Conservation (phyloP, 2,329 filamentous ascomycete species). For the Trichoderma aggressivum region DNA sequence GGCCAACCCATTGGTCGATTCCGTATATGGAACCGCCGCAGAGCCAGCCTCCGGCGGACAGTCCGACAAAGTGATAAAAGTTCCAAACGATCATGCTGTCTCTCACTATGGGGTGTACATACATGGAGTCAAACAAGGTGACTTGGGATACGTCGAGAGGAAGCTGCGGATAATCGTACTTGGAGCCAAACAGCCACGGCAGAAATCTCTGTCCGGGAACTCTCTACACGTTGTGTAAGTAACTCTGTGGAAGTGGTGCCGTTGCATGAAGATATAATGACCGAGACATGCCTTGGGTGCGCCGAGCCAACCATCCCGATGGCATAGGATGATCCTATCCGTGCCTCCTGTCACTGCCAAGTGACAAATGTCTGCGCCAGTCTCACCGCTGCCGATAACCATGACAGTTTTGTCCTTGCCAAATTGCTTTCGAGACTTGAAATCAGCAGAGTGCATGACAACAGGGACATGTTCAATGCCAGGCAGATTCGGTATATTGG, state of each 20-base stretch:
- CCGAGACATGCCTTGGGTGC: slow-evolving; percentile 18
- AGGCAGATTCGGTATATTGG: slow-evolving; percentile 35
- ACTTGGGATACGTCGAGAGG: slow-evolving; percentile 35
- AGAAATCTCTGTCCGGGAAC: slow-evolving; percentile 24
- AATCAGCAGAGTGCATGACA: slow-evolving; percentile 41
- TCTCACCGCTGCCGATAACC: slow-evolving; percentile 43
- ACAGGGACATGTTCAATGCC: slow-evolving; percentile 35
- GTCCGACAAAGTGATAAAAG: slow-evolving; percentile 35
- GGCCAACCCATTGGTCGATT: slow-evolving; percentile 25
- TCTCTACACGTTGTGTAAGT: neutral
- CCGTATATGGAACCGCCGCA: slow-evolving; percentile 23
- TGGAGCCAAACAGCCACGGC: slow-evolving; percentile 21
- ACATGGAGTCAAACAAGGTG: slow-evolving; percentile 43
- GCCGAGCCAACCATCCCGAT: slow-evolving; percentile 37
- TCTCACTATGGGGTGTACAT: slow-evolving; percentile 38
- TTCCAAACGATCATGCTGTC: slow-evolving; percentile 36
- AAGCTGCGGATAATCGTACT: slow-evolving; percentile 23
- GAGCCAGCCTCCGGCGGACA: slow-evolving; percentile 25
- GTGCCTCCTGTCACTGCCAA: slow-evolving; percentile 40
- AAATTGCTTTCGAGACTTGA: slow-evolving; percentile 41
- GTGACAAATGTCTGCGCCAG: slow-evolving; percentile 40
- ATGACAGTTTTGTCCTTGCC: slow-evolving; percentile 38
- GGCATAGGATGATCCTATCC: slow-evolving; percentile 39
- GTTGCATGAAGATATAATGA: neutral
- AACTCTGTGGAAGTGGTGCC: neutral